These are phyloP conservation scores for Jaltomata sinuosa DNA, from an alignment of 257 asterid species.

Conservation along the genomic window DNA sequence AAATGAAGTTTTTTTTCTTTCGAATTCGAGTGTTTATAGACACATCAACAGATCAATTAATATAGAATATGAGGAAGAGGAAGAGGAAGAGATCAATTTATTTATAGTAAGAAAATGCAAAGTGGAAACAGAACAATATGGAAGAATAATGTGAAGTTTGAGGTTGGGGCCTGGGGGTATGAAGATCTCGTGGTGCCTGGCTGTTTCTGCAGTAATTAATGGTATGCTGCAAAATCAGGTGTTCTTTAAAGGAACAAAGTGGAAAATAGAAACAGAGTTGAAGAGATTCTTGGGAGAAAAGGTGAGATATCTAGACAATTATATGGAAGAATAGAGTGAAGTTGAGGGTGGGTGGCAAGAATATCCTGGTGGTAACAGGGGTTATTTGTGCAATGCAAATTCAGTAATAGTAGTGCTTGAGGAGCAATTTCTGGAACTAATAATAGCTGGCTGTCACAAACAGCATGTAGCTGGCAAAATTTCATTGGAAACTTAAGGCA, in stretches of 20 bases:
- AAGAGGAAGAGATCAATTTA: background rate
- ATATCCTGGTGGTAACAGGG: background rate
- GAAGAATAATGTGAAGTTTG: background rate
- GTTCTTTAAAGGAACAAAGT: background rate
- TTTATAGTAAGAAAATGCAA: background rate
- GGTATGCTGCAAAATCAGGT: background rate
- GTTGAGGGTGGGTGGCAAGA: background rate
- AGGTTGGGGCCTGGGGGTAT: background rate
- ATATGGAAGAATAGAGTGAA: background rate
- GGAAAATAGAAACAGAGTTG: background rate
- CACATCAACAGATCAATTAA: too few species aligned
- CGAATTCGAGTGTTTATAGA: too few species aligned
- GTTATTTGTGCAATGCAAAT: background rate
- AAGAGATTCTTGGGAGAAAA: background rate
- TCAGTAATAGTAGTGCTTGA: background rate
- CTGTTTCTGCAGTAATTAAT: background rate
- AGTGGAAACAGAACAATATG: background rate
- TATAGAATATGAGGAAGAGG: background rate
- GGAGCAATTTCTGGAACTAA: background rate
- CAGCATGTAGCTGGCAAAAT: background rate
- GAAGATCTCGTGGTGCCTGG: background rate
- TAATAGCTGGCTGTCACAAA: background rate
- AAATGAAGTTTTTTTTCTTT: too few species aligned
- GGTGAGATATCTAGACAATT: background rate
- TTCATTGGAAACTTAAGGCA: background rate